These are phyloP conservation scores for Vitis vinifera DNA, from an alignment of 164 flowering plant genomes.

Conservation along the genomic window DNA sequence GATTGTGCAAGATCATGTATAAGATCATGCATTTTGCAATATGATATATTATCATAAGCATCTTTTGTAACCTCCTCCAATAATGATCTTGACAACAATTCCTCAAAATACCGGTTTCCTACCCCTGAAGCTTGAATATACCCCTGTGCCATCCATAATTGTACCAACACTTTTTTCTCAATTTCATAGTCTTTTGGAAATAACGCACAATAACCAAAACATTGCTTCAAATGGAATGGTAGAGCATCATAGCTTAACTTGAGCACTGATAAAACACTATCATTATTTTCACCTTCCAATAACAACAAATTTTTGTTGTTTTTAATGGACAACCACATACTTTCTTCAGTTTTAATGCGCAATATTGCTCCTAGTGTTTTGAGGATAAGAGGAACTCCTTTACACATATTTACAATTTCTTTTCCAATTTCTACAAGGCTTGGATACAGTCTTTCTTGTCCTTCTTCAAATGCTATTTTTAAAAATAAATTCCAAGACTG, in stretches of 20 bases:
- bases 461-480: too few species aligned
- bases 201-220: background rate
- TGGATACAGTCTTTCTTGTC: too few species aligned
- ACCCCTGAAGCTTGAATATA: background rate
- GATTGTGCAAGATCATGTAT: too few species aligned
- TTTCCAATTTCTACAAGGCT: too few species aligned
- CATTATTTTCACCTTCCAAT: background rate
- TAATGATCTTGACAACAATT: background rate
- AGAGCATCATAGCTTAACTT: background rate
- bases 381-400: too few species aligned
- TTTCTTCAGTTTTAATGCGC: background rate
- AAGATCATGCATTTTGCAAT: too few species aligned
- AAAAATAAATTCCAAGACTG: too few species aligned
- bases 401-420: too few species aligned
- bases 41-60: too few species aligned
- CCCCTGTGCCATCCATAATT: constrained; percentile 7
- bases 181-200: background rate
- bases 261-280: background rate
- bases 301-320: background rate
- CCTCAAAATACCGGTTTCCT: background rate
- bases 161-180: background rate
- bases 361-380: too few species aligned
- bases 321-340: background rate
- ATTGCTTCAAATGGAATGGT: background rate
- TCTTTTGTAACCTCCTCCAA: too few species aligned